Base-by-base conservation (phyloP, 148 eudicot genomes). In the Heliosperma pusillum region DNA sequence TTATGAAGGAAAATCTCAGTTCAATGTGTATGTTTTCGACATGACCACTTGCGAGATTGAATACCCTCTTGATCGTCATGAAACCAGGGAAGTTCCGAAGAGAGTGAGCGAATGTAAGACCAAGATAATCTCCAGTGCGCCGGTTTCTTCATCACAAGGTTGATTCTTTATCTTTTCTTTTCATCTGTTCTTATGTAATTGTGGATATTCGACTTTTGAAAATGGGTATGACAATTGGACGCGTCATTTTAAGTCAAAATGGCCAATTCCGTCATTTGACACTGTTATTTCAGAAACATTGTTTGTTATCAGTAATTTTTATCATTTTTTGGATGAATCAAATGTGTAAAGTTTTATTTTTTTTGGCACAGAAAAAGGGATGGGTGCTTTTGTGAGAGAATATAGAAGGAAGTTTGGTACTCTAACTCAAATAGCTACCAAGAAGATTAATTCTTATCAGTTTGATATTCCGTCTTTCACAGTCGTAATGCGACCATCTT, bases 1-100 rank as follows among this genome's bases (percentile, higher is more conserved):
- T 42, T 86, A 75, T n/a, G 61, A 69, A 10, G 78, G 79, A 4
- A 13, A 75, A 22, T 82, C 85, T n/a, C 29, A 7, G 19, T 84
- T 88, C 50, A 65, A 69, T 42, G 87, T 84, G 21, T 4, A 59
- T 16, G 75, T 84, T 60, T 82, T 78, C 69, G 86, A 84, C 73
- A 24, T 4, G 74, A 74, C 77, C 26, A 84, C 87, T 27, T 27
- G 77, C 13, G 90, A 85, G 76, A 80, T 83, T 4, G 83, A 78
- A 19, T 83, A 85, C 68, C 88, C 87, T 17, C 26, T 73, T 24
- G 70, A 22, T 60, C 36, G 15, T 24, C 4, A 42, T 22, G 12
- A 70, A 66, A 55, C 64, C 30, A 10, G 60, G 10, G 36, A 5
- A 53, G 9, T 55, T 9, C 20, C 0, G 11, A 55, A 33, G 15